These are phyloP conservation scores for Mucor indicus DNA, from an alignment of 371 early-diverging fungal genomes.

Conservation along the genomic window DNA sequence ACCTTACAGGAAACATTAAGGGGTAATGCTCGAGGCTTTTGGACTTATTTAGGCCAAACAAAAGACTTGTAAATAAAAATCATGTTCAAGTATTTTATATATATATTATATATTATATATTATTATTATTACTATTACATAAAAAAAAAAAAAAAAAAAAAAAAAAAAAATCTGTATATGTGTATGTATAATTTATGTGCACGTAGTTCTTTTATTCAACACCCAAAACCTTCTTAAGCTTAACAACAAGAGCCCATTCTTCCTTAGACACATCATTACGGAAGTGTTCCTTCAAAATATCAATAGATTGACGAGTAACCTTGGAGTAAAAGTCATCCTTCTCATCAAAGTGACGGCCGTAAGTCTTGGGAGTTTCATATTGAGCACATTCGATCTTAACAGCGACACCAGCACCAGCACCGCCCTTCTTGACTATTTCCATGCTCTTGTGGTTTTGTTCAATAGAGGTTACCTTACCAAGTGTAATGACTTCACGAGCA, in stretches of 20 bases:
- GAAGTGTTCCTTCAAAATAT: conserved; percentile 96
- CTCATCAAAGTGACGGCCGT: conserved; percentile 96
- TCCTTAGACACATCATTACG: conserved; percentile 93
- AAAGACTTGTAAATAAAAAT: too few species aligned
- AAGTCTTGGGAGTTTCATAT: conserved; percentile 88
- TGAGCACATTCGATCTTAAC: conserved; percentile 93
- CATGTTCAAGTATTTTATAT: too few species aligned
- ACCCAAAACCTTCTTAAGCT: conserved; percentile 72
- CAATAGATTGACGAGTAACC: conserved; percentile 94
- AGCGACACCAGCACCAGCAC: conserved; percentile 88
- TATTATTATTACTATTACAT: neutral
- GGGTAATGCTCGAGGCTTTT: conserved; percentile 71
- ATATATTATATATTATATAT: too few species aligned
- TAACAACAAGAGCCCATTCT: conserved; percentile 87
- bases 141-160: neutral
- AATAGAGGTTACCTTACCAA: conserved; percentile 97
- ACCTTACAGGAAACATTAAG: conserved; percentile 73
- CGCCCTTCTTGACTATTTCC: conserved; percentile 84
- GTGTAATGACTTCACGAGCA: conserved; percentile 62
- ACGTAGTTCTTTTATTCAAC: conserved; percentile 48
- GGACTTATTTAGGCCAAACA: conserved; percentile 61
- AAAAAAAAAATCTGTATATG: conserved; percentile 1
- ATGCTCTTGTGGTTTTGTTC: conserved; percentile 94
- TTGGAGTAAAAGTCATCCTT: conserved; percentile 75
- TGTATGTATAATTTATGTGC: too few species aligned